Evolutionary conservation across 2,329 filamentous ascomycete genomes (phyloP), one percentile per base, ranked within the genome.

Genomic region (Cladophialophora yegresii): DNA sequence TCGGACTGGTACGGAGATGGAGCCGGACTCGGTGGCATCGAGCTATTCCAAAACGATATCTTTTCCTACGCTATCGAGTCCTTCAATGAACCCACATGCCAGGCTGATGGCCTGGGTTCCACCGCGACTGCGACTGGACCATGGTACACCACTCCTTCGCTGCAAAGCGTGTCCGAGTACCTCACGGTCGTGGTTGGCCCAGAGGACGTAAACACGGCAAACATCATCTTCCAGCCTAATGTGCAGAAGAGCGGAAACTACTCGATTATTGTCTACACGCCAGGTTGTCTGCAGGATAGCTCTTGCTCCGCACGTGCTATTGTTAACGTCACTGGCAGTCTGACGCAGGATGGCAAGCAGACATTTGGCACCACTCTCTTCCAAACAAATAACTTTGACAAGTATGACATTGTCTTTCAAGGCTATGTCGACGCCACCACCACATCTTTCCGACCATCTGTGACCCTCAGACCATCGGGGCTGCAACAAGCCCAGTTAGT

Each of bases 381-480:
- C 74, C 95, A 99, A 77, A 96, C 93, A 20, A 99, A 99, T 78
- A 85, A 96, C 75, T 96, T 89, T 75, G 93, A 98, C 81, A 99
- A 99, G 77, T 98, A 96, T 73, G 95, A 99, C 74, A 88, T 91
- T 70, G 87, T 99, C 64, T 96, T 92, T 77, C 89, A 89, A 69
- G 95, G 93, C 54, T 87, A 87, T 69, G 87, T 99, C 60, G 92
- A 98, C 73, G 87, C 88, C 60, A 87, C 85, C 59, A 88, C 85
- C 9, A 81, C 80, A 67, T 84, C 84, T 22, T 97, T 97, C 81
- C 87, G 87, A 49, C 92, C 93, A 13, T 86, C 85, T 4, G 87
- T 99, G 58, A 96, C 90, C 0, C 79, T 99, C 51, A 84, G 86
- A 0, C 90, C 93, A 4, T 80, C 86, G 23, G 75, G 83, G 33